Evolutionary conservation across 2,329 filamentous ascomycete genomes (phyloP), one percentile per base, ranked within the genome.

Genomic region (Aspergillus flavus): DNA sequence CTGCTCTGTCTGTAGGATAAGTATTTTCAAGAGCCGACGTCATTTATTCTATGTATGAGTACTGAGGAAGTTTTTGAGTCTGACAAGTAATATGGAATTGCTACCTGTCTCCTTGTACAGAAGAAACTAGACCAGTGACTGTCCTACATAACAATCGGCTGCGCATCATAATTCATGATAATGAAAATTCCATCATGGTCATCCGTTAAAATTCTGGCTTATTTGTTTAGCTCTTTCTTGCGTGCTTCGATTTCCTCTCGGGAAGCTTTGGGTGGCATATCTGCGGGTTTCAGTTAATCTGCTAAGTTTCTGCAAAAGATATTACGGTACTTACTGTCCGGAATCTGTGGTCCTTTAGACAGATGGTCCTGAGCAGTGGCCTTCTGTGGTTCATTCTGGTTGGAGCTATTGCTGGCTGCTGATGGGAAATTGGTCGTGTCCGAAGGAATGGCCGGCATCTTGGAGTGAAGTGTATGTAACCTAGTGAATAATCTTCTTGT

Each of bases 211-310:
- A 16, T n/a, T n/a, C n/a, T 28, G n/a, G 9, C 19, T 57, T 74
- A 80, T 71, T 90, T 87, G 82, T 92, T 92, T 76, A 92, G 71
- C 71, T 86, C 86, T 74, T 87, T 81, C 64, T 87, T 88, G 75
- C 86, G 88, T 14, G 85, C 87, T 71, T 84, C 81, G 59, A 89
- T 85, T 72, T 92, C 90, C 75, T 91, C 89, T 78, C 89, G 90
- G 63, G 85, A 75, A 28, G 73, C 76, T 64, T 78, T 78, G n/a
- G 76, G 75, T 39, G 79, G 79, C 72, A 80, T 76, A 19, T 77
- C 79, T 80, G 64, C 10, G 21, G 28, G 7, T 26, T 21, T 46
- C 30, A 30, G 59, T 56, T 19, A 57, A 23, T 32, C 32, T 56
- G 39, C 19, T 19, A 19, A 21, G 2, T 2, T 12, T 34, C 6